Base-by-base conservation (phyloP, 1,284 basidiomycete genomes). In the Marasmius tenuissimus region DNA sequence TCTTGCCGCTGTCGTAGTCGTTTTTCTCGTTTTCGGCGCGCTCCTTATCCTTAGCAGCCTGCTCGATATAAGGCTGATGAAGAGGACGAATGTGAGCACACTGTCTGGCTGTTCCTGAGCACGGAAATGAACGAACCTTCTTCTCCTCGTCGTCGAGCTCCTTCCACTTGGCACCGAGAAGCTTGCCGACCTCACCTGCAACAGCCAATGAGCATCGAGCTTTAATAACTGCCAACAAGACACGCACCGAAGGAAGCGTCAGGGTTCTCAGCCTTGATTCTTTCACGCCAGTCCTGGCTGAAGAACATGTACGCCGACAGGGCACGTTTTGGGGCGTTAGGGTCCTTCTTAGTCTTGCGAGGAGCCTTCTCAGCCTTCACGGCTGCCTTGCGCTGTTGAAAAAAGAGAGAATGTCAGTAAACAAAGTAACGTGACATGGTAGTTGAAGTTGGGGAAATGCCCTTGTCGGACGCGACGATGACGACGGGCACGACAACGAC, bases 221-320 rank as follows among this genome's bases (percentile, higher is more conserved):
- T 35, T 20, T 27, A 37, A 35, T 12, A 55, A 35, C 61, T 53
- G 56, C 57, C 58, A 50, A 48, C 52, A 54, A 61, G 58, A 60
- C 0, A 81, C 87, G 61, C 65, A 90, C 96, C 96, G 73, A 98
- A 98, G 63, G 89, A 85, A 42, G 94, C 96, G 63, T 96, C 93
- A 60, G 95, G 94, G 83, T 98, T 97, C 81, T 97, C 96, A 61
- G 85, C 72, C 87, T 96, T 97, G 85, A 98, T 93, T 72, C 91
- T 88, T 78, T 97, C 93, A 73, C 96, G 87, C 90, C 93, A 93
- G 78, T 96, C 96, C 77, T 96, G 93, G 71, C 88, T 91, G 85
- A 98, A 98, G 91, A 96, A 96, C 96, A 98, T 97, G 83, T 97
- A 98, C 59, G 96, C 95, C 57, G 95, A 97, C 58, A 97, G 85